Evolutionary conservation across 345 rosid species (phyloP).

Genomic region (Populus nigra): DNA sequence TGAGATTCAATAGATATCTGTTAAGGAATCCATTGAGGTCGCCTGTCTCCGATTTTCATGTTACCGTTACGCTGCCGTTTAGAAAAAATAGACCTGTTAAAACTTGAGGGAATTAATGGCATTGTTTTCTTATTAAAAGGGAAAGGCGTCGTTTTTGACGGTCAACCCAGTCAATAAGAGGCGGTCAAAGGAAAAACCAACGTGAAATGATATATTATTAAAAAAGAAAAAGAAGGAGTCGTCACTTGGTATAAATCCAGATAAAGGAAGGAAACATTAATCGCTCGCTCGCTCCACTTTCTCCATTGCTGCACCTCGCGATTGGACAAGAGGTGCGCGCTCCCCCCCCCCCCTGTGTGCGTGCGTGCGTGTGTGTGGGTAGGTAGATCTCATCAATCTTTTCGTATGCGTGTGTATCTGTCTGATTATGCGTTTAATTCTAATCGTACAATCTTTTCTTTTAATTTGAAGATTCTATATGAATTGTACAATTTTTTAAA

Average conservation of each 20-base stretch:
- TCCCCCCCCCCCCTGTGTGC: too few species aligned
- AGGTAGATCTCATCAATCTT: background rate
- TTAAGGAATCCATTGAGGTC: too few species aligned
- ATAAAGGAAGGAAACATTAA: background rate
- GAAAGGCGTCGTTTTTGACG: background rate
- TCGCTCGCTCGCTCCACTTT: background rate
- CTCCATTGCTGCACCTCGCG: background rate
- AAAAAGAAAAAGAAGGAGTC: background rate
- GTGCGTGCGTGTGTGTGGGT: too few species aligned
- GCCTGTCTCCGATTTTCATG: too few species aligned
- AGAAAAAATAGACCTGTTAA: background rate
- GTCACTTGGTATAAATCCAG: background rate
- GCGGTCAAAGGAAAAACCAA: background rate
- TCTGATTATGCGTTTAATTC: background rate
- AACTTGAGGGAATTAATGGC: background rate
- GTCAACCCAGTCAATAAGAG: background rate
- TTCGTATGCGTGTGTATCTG: background rate
- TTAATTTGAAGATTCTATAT: background rate
- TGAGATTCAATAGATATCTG: too few species aligned
- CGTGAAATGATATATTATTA: background rate
- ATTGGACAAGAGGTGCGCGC: constrained; percentile 2
- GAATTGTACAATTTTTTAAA: too few species aligned
- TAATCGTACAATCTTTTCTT: background rate
- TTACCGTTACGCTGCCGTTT: too few species aligned
- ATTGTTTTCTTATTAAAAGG: background rate